Evolutionary conservation across 2,329 filamentous ascomycete genomes (phyloP).

Genomic region (Neofusicoccum sp.): DNA sequence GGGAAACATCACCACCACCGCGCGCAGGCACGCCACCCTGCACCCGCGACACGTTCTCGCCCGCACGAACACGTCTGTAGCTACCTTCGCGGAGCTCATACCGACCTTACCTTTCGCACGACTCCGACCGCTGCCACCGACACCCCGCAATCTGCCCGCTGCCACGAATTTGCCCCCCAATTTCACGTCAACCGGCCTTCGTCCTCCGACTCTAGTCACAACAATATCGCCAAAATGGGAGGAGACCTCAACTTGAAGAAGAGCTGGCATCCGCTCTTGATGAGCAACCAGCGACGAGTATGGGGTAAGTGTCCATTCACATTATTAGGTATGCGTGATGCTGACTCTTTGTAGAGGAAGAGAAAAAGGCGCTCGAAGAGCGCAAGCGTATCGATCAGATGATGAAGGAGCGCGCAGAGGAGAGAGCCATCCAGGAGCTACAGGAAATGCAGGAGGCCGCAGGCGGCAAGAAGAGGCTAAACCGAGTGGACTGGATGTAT

Average conservation of each 20-base stretch:
- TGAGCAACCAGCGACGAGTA: constrained; percentile 87
- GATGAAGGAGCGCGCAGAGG: constrained; percentile 90
- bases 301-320: constrained; percentile 52
- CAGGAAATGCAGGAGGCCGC: constrained; percentile 87
- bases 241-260: constrained; percentile 93
- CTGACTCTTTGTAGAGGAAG: constrained; percentile 60
- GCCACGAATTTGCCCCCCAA: not conserved
- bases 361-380: constrained; percentile 90
- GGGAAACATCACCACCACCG: not conserved
- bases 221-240: constrained; percentile 67
- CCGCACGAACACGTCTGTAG: not conserved
- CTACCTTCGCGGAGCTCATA: not conserved
- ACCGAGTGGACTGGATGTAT: constrained; percentile 98
- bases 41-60: not conserved
- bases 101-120: not conserved
- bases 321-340: too few relatives aligned
- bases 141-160: not conserved
- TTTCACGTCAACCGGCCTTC: not conserved
- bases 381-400: constrained; percentile 91
- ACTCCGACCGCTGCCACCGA: not conserved
- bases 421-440: constrained; percentile 88
- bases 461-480: constrained; percentile 76
- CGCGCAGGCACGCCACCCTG: not conserved
- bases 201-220: not conserved
- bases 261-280: constrained; percentile 87